Evolutionary conservation across 2,329 filamentous ascomycete species (phyloP).

Genomic region (Penicillium capsulatum): DNA sequence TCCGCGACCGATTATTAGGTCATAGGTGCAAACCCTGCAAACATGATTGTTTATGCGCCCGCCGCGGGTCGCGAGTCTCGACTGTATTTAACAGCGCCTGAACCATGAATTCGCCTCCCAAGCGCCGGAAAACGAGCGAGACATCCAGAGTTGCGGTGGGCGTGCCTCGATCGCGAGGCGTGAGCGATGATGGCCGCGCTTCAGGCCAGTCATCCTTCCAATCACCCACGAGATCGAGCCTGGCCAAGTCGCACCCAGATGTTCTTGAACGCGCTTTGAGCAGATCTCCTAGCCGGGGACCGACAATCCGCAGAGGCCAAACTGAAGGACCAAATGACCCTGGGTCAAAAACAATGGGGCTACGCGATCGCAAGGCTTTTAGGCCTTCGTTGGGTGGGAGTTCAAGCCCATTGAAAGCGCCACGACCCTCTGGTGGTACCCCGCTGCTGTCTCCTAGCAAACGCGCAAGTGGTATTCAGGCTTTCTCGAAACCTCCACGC

Average conservation of each 20-base stretch:
- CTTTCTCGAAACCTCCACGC: slow-evolving; percentile 36
- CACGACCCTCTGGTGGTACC: slow-evolving; percentile 10
- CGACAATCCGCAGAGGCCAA: slow-evolving; percentile 15
- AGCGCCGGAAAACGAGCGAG: slow-evolving; percentile 61
- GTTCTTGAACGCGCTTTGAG: slow-evolving; percentile 48
- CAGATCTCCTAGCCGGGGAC: slow-evolving; percentile 36
- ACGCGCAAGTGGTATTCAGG: slow-evolving; percentile 30
- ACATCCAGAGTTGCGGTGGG: slow-evolving; percentile 45
- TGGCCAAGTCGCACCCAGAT: slow-evolving; percentile 59
- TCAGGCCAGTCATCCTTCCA: slow-evolving; percentile 55
- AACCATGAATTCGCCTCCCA: slow-evolving; percentile 52
- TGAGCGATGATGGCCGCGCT: slow-evolving; percentile 26
- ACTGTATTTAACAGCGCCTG: neutral
- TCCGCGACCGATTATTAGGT: slow-evolving; percentile 26
- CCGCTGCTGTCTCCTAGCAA: slow-evolving; percentile 24
- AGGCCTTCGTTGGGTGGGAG: slow-evolving; percentile 32
- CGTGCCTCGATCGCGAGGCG: slow-evolving; percentile 34
- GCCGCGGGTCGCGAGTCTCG: slow-evolving; percentile 5
- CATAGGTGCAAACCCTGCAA: slow-evolving; percentile 40
- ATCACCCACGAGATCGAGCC: slow-evolving; percentile 63
- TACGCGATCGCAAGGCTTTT: slow-evolving; percentile 37
- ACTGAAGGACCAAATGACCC: slow-evolving; percentile 12
- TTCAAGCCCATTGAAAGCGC: slow-evolving; percentile 24
- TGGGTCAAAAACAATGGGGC: slow-evolving; percentile 25
- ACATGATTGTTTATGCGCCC: slow-evolving; percentile 25